Evolutionary conservation across 495 filamentous ascomycete species (phyloP), one percentile per base, ranked within the genome.

Genomic region (Xylaria nigripes): DNA sequence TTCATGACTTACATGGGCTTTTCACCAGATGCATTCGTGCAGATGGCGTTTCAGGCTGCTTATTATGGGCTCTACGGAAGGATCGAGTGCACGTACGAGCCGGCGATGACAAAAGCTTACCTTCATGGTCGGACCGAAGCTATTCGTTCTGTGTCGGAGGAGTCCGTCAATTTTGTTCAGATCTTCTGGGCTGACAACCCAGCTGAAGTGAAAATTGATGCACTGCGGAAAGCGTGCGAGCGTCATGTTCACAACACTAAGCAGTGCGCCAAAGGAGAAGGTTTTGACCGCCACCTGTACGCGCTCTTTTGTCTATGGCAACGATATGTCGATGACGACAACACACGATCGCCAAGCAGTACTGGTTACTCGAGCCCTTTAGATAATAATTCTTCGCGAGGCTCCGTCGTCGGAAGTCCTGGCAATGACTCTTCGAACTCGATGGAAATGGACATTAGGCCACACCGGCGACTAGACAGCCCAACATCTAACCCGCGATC

Each of bases 41-140:
- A 98, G 68, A 97, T 97, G 93, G 94, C 93, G 3, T 97, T 96
- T 74, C 93, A 98, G 69, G 93, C 93, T 24, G 93, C 94, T 13
- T 97, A 98, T 74, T 98, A 97, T 63, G 93, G 94, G 25, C 82
- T 98, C 29, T 98, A 98, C 61, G 93, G 93, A 6, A 82, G 89
- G 4, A 78, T 95, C 5, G 93, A 97, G 70, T 94, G 88, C 64
- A 92, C 88, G 2, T 98, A 98, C 67, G 93, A 98, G 70, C 94
- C 93, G 15, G 90, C 93, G 24, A 98, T 98, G 93, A 98, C 93
- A 15, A 98, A 98, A 70, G 70, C 82, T 49, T 98, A 81, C 70
- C 80, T 94, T 30, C 93, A 97, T 60, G 93, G 93, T 10, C 85
- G 93, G 21, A 98, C 93, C 1, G 93, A 98, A 71, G 93, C 93